Evolutionary conservation across 495 filamentous ascomycete genomes (phyloP), one percentile per base, ranked within the genome.

Genomic region (Talaromyces borbonicus): DNA sequence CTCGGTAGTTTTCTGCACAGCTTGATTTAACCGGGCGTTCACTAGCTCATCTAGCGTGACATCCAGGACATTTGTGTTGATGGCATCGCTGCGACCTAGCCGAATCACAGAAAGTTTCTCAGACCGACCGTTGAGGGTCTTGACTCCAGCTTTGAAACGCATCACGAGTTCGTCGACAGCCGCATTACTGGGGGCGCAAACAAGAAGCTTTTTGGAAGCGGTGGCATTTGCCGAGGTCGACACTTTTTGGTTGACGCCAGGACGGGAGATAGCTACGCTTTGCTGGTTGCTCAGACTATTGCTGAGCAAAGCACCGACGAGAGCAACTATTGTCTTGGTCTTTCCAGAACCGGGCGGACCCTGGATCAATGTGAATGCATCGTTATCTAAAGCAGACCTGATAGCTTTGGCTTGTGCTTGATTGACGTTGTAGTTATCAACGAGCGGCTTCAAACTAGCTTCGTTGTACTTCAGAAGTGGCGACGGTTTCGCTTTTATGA

Each of bases 281-380:
- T 67, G 44, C 49, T 65, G 47, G 60, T 72, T 55, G 49, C 52
- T 57, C 59, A 88, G 67, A n/a, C 54, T 66, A 35, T 72, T 71
- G 4, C 78, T 87, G 9, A 98, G 56, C 6, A 97, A 70, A 49
- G 87, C 85, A 33, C 92, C 92, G 11, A 95, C 87, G 67, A 97
- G 94, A 37, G 90, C 92, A 48, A 95, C 78, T 45, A 98, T 97
- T 0, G 92, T 98, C 60, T 97, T 98, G 0, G 92, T 98, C 65
- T 98, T 98, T 56, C 92, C 92, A 3, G 90, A 92, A 56, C 92
- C 92, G 1, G 92, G 92, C 40, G 92, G 93, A 31, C 92, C 92
- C 63, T 98, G 92, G 47, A 98, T 85, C 40, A 98, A 72, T 6
- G 90, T 95, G 58, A 98, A 98, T 0, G 84, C 92, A 63, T 95